Base-by-base conservation (phyloP, 139 green algal genomes). In the Haematococcus lacustris region DNA sequence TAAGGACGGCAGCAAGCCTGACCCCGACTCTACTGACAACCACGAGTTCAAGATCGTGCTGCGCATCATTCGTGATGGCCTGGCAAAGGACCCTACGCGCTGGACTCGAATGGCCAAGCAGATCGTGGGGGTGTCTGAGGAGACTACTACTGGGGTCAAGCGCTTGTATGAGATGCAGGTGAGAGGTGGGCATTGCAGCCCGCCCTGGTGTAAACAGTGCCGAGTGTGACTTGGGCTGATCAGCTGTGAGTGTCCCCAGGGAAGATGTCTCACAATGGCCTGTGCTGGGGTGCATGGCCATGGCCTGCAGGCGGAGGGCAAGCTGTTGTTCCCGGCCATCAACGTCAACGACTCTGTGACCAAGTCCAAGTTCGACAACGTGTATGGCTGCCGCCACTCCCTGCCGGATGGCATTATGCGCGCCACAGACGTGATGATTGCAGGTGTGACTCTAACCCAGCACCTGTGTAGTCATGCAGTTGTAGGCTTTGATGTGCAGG, bases 331-430 rank as follows among this genome's bases (percentile, higher is more conserved):
- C 91, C 96, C 96, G 26, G 96, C 94, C 83, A 99, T 99, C 91
- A 99, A 99, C 82, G 96, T 99, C 71, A 99, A 99, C 87, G 96
- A 99, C 92, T 96, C 89, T 4, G 96, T 99, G 34, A 99, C 96
- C 81, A 99, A 99, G 91, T 98, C 91, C 86, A 99, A 99, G 90
- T 99, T 99, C 66, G 96, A 99, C 91, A 99, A 99, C 86, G 87
- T 99, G 81, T 99, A 99, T 82, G 96, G 96, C 78, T 99, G 96
- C 91, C 88, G 94, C 73, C 96, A 99, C 92, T 98, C 94, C 23
- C 93, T 99, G 67, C 96, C 96, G 28, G 96, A 99, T 78, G 96
- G 96, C 79, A 96, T 99, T 84, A 99, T 99, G 96, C 90, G 96
- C 66, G 96, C 96, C 64, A 99, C 96, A 25, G 95, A 99, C 73